Conservation (phyloP, 2,329 filamentous ascomycete genomes). For the Emydomyces testavorans region DNA sequence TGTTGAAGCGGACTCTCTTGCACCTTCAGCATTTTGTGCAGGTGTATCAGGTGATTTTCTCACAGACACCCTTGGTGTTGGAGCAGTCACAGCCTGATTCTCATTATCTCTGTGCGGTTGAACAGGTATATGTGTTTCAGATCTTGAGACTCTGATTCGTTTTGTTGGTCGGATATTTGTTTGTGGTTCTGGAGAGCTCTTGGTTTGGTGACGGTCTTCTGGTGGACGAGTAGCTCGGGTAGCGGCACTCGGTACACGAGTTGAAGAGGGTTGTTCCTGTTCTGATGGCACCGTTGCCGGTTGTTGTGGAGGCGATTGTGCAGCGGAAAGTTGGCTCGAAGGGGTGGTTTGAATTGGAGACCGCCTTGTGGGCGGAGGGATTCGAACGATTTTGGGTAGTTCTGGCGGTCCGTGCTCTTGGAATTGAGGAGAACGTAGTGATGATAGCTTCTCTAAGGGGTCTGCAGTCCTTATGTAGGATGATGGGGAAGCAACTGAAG, state of each 20-base stretch:
- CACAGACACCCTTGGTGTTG: constrained; percentile 15
- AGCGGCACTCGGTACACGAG: neutral
- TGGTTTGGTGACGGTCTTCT: constrained; percentile 7
- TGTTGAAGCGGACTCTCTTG: constrained; percentile 11
- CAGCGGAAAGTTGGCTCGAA: constrained; percentile 16
- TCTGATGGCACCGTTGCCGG: neutral
- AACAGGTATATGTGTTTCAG: neutral
- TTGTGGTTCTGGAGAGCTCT: constrained; percentile 1
- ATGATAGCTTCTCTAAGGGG: neutral
- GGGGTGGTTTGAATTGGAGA: neutral
- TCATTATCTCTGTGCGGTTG: neutral
- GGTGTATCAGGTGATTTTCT: constrained; percentile 11
- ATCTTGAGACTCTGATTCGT: constrained; percentile 20
- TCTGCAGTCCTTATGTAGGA: neutral
- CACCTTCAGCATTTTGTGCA: constrained; percentile 15
- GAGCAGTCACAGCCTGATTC: constrained; percentile 12
- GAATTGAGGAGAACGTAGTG: neutral
- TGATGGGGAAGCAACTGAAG: neutral
- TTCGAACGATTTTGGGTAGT: neutral
- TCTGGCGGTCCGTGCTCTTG: neutral
- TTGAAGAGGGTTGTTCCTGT: neutral
- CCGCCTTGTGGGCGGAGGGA: neutral
- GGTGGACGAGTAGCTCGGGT: neutral
- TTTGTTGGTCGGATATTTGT: constrained; percentile 23
- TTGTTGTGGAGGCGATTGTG: neutral